These are phyloP conservation scores for Entomortierella parvispora DNA, from an alignment of 192 early-diverging fungal genomes.

Conservation along the genomic window DNA sequence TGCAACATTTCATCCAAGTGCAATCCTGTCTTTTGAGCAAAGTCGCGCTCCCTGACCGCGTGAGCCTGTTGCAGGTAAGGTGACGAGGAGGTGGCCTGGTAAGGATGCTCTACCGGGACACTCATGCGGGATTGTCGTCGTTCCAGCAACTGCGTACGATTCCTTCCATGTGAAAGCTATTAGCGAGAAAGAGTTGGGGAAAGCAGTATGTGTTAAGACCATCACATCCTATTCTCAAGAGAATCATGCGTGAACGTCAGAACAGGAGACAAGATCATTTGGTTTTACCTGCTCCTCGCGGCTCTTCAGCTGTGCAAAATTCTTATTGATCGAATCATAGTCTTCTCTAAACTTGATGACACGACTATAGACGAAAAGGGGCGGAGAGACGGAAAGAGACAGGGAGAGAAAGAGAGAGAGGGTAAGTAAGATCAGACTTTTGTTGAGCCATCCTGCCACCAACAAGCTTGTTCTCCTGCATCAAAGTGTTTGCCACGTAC, in stretches of 20 bases:
- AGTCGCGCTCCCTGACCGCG: conserved; percentile 56
- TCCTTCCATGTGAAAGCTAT: conserved; percentile 52
- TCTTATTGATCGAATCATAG: conserved; percentile 54
- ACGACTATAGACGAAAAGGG: conserved; percentile 42
- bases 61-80: conserved; percentile 53
- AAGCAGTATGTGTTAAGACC: neutral
- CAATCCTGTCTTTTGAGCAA: conserved; percentile 58
- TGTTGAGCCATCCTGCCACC: neutral
- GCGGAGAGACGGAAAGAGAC: too few relatives aligned
- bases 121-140: conserved; percentile 51
- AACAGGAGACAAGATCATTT: too few relatives aligned
- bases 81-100: conserved; percentile 57
- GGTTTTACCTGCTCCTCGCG: conserved; percentile 58
- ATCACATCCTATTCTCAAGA: too few relatives aligned
- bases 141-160: conserved; percentile 58
- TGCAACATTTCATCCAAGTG: conserved; percentile 65
- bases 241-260: too few relatives aligned
- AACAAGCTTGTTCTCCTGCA: neutral
- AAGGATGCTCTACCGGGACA: conserved; percentile 44
- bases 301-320: conserved; percentile 59
- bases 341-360: conserved; percentile 64
- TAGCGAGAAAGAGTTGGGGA: neutral
- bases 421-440: too few relatives aligned
- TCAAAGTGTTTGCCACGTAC: conserved; percentile 54
- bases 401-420: too few relatives aligned